Conservation (phyloP, 345 rosid species). For the Dipteronia sinensis region DNA sequence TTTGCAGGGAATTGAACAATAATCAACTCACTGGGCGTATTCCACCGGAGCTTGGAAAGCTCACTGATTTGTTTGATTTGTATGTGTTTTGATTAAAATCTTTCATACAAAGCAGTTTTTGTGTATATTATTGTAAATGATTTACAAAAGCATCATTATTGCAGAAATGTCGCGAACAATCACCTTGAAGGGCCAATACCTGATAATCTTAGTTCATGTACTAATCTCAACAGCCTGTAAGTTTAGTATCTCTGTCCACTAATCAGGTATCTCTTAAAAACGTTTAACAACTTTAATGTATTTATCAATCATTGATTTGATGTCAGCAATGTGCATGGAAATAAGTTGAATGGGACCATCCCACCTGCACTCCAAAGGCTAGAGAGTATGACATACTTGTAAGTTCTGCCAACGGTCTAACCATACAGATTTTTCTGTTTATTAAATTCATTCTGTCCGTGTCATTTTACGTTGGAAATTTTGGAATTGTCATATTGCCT, state of each 20-base stretch:
- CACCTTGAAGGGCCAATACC: slow-evolving; percentile 85
- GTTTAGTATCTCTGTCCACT: slow-evolving; percentile 16
- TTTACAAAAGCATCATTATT: slow-evolving; percentile 15
- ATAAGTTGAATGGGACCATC: slow-evolving; percentile 74
- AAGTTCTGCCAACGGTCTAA: slow-evolving; percentile 35
- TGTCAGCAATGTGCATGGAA: slow-evolving; percentile 81
- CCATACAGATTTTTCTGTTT: background rate
- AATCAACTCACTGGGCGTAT: slow-evolving; percentile 72
- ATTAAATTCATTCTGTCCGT: background rate
- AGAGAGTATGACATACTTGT: slow-evolving; percentile 93
- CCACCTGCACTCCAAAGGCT: slow-evolving; percentile 80
- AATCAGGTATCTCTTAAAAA: background rate
- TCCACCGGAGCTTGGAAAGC: slow-evolving; percentile 94
- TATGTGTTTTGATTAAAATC: slow-evolving; percentile 37
- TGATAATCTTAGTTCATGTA: slow-evolving; percentile 81
- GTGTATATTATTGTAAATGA: background rate
- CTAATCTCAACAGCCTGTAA: slow-evolving; percentile 91
- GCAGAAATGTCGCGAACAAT: slow-evolving; percentile 88
- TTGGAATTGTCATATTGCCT: background rate
- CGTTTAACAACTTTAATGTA: background rate
- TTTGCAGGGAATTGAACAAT: slow-evolving; percentile 84
- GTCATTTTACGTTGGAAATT: background rate
- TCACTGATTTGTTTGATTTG: slow-evolving; percentile 93
- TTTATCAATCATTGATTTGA: slow-evolving; percentile 21
- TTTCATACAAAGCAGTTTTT: background rate